Conservation (phyloP, 179 eudicot species). For the Pouteria campechiana region DNA sequence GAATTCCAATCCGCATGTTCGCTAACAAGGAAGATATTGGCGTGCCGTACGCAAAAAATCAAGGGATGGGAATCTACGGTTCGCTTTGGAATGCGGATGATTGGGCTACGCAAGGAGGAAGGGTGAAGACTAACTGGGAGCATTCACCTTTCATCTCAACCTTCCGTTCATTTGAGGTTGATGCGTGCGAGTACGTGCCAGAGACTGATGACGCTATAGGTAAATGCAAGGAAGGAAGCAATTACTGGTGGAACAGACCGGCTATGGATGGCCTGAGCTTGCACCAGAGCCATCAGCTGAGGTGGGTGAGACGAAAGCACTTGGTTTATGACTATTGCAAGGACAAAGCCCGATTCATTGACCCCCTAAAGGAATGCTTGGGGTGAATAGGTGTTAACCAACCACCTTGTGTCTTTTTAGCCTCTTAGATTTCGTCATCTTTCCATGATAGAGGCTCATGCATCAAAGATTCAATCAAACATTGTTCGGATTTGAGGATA, state of each 20-base stretch:
- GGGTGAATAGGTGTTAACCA: too few species aligned
- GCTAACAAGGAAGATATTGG: slow-evolving; percentile 15
- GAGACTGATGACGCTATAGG: neutral
- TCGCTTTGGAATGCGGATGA: slow-evolving; percentile 27
- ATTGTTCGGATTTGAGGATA: too few species aligned
- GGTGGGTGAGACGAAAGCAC: slow-evolving; percentile 8
- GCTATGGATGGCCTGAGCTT: slow-evolving; percentile 7
- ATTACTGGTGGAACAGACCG: slow-evolving; percentile 17
- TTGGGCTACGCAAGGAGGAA: slow-evolving; percentile 30
- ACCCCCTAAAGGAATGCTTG: slow-evolving; percentile 15
- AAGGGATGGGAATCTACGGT: slow-evolving; percentile 19
- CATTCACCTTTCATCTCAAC: slow-evolving; percentile 14
- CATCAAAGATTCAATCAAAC: too few species aligned
- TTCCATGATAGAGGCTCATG: too few species aligned
- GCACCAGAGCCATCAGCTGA: slow-evolving; percentile 1
- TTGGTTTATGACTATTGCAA: slow-evolving; percentile 24
- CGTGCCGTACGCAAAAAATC: slow-evolving; percentile 16
- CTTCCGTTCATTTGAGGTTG: slow-evolving; percentile 11
- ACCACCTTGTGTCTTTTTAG: too few species aligned
- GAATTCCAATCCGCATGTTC: slow-evolving; percentile 20
- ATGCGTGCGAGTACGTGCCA: slow-evolving; percentile 9
- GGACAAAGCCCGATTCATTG: slow-evolving; percentile 12
- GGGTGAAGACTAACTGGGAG: slow-evolving; percentile 24
- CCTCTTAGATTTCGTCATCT: too few species aligned
- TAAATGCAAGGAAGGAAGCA: slow-evolving; percentile 5